Evolutionary conservation across 164 flowering plant species (phyloP), one percentile per base, ranked within the genome.

Genomic region (Magnolia changhungtana): DNA sequence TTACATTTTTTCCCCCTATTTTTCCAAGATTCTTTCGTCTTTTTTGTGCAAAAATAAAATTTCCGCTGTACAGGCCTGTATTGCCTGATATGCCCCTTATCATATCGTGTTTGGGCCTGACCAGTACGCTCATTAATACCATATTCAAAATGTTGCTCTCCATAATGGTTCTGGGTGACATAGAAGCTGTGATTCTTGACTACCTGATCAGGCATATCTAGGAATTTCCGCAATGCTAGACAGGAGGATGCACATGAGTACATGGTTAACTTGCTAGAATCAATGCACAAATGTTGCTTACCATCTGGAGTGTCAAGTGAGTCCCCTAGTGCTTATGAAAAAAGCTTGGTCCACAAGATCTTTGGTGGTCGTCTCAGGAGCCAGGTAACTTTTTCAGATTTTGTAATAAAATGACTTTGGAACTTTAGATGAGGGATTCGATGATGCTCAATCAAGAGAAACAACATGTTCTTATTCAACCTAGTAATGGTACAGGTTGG

Each of bases 221-320:
- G 97, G 29, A 93, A 80, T 79, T 96, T 96, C 71, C 85, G 98
- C 69, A 90, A 86, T 90, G 84, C 95, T 18, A 90, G 99, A 76
- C 99, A 96, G 80, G 98, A 96, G 84, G 99, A 96, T 86, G 99
- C 99, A 13, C 98, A 96, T 81, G 99, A 96, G 69, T 94, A 94
- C 82, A 94, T 96, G 99, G 94, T 96, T 27, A 89, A 91, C 85
- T 83, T 96, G 82, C 84, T 96, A 71, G 98, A 96, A 76, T 90
- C 98, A 52, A 96, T 96, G 99, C 99, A 96, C 75, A 94, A 88
- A 76, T 96, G 99, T 77, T 96, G 98, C 88, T 82, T 96, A 71
- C 98, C 99, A 50, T 88, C 90, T 63, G 98, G 99, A 49, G 94
- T 94, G 71, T 94, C 95, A 11, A 91, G 90, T 61, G 96, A 94